Base-by-base conservation (phyloP, 768 basidiomycete species). In the Suillus discolor region DNA sequence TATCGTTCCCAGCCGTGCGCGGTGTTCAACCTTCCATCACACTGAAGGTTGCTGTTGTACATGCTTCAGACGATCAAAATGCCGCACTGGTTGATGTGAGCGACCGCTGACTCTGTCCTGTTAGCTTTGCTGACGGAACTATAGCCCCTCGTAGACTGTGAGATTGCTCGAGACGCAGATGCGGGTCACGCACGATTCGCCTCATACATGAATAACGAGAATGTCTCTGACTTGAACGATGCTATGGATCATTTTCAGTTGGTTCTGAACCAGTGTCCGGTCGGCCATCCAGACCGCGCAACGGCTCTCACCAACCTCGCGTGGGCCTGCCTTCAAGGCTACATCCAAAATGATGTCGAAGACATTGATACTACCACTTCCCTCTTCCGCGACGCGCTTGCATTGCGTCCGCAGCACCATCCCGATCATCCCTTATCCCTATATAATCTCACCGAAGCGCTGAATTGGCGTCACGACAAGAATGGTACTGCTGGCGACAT, bases 151-250 rank as follows among this genome's bases (percentile, higher is more conserved):
- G 9, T n/a, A n/a, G 44, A 20, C 20, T 20, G 44, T 1, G 1
- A 45, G 1, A 20, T 45, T 45, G 8, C 4, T 20, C 44, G 44
- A 45, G 44, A n/a, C 20, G 11, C 44, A 45, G 45, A 47, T 47
- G n/a, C 45, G 11, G 45, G 45, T n/a, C 45, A 47, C 12, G n/a
- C 6, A 47, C n/a, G 12, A 47, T 4, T 47, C 2, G 20, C n/a
- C 2, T 0, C 2, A 23, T 47, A 47, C 12, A 2, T 13, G 45
- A 23, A 0, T 11, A 0, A 1, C 44, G 0, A 45, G 44, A 45
- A 0, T 0, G 44, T 11, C 20, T 20, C 8, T 45, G 3, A 11
- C 44, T 1, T 45, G 9, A 9, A 20, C 4, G 18, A 0, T 20
- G 45, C 45, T 23, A 0, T 47, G 0, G 1, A 47, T 12, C 11